Evolutionary conservation across 1,284 basidiomycete species (phyloP), one percentile per base, ranked within the genome.

Genomic region (Boletus hoseneyae): DNA sequence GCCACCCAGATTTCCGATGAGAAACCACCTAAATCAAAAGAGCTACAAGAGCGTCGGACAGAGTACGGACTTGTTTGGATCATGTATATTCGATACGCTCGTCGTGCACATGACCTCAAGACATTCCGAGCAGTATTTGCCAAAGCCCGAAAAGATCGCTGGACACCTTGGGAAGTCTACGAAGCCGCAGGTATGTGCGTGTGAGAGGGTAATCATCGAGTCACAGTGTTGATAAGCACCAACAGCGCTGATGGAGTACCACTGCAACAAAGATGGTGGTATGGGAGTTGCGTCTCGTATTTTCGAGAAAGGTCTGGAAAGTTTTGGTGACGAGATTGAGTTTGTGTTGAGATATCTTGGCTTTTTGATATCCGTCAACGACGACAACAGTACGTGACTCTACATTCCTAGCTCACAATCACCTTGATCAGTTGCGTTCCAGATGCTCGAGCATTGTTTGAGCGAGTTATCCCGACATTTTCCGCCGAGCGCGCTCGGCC

Each of bases 391-490:
- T 95, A 62, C 79, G 79, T 39, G 8, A 19, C 36, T 49, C 42
- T 16, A n/a, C 29, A 47, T 37, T 47, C 16, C 40, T 36, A 23
- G 18, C n/a, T 27, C 21, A 6, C 25, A 6, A 43, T 45, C 42
- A 44, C 32, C 7, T 36, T 48, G 38, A 39, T 47, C 39, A 46
- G 9, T 33, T 44, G 16, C 23, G 32, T 27, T 52, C 8, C 55
- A 96, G 95, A 99, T 72, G 96, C 95, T 1, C 85, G 96, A 39
- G 95, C 96, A 0, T 73, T 99, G 23, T 98, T 99, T 64, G 96
- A 99, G 68, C 83, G 91, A 38, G 85, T 90, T 11, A 87, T 94
- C 33, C 75, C 79, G 6, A 86, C 80, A 11, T 93, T 98, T 65
- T 67, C 87, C 1, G 75, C 93, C 5, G 89, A 92, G 35, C 80